Percentiles rank a stretch among this genome's conserved stretches.
phyloP scores from a whole-genome alignment of 177 flowering plant genomes.

The Vitis hybrid region DNA sequence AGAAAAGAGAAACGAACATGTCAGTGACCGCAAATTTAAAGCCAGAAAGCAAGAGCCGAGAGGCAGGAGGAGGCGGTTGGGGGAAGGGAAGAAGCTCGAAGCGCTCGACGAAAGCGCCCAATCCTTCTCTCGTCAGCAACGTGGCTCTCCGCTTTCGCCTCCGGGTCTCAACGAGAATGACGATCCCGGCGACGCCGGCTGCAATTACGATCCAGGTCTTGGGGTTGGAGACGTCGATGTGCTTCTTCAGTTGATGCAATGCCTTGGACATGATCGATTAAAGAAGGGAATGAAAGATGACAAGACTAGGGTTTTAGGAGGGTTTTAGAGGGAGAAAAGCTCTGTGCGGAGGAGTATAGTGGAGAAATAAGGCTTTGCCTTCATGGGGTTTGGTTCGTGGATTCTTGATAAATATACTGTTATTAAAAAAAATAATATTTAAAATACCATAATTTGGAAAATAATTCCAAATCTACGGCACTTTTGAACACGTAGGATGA shows the following conservation, averaged over 20 bases:
- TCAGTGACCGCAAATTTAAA: conserved; percentile 81
- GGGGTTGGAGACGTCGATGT: conserved; percentile 33
- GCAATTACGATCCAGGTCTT: conserved; percentile 73
- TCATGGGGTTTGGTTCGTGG: too few relatives aligned
- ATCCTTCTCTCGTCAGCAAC: conserved; percentile 39
- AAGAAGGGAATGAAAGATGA: background rate
- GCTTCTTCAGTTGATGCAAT: conserved; percentile 19
- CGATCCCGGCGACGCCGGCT: conserved; percentile 62
- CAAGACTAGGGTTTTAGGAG: conserved; percentile 21
- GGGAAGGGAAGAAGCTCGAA: conserved; percentile 74
- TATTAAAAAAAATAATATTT: too few relatives aligned
- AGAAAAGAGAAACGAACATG: conserved; percentile 41
- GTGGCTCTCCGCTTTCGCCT: conserved; percentile 33
- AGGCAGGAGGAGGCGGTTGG: conserved; percentile 93
- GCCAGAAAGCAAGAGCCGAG: conserved; percentile 57
- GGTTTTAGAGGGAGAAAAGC: conserved; percentile 9
- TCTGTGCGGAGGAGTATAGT: too few relatives aligned
- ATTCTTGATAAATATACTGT: too few relatives aligned
- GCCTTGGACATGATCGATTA: conserved; percentile 29
- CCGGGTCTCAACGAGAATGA: conserved; percentile 54
- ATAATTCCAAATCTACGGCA: too few relatives aligned
- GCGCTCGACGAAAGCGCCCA: conserved; percentile 76
- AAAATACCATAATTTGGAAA: too few relatives aligned
- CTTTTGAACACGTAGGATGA: too few relatives aligned
- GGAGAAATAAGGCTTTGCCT: too few relatives aligned